Base-by-base conservation (phyloP, 2,329 filamentous ascomycete species). In the Ascochyta pisi region DNA sequence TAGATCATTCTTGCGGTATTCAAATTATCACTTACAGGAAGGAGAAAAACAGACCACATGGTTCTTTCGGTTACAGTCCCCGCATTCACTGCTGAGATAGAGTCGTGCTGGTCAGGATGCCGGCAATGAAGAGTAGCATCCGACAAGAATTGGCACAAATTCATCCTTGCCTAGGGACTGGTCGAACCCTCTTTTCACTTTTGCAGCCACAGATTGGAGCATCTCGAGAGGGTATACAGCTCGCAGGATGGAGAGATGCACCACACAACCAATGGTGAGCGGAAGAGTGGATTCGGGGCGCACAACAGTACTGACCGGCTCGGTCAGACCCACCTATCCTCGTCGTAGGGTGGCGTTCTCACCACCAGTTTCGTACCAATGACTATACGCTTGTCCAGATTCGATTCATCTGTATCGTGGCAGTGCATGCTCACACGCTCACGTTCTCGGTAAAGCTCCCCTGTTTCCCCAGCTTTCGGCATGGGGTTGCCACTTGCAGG, bases 401-500 rank as follows among this genome's bases (percentile, higher is more conserved):
- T 29, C 38, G 27, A 49, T 23, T 48, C 24, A 54, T 31, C n/a
- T 47, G 44, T 52, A 50, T 50, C 50, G 49, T 57, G 59, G 27
- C 38, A 46, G 40, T 50, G 26, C 47, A 50, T 40, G 53, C 50
- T 52, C 50, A 54, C 31, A 58, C 26, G 48, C 52, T 44, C 50
- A 44, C 23, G 47, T 53, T 51, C 50, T 61, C 58, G 60, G 47
- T 59, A 63, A 50, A 45, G 24, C 46, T 53, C 51, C 50, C 50
- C 50, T 50, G 45, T 39, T 46, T 59, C 60, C 63, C 50, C 43
- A 53, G 50, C 23, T 47, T 53, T 53, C 31, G 19, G 27, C 43
- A 61, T 45, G 59, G 54, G 55, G 56, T 38, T 43, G 47, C 59
- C 62, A 57, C 61, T 23, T 63, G 51, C 60, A 55, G 43, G 48